Percentiles rank a stretch among this genome's conserved stretches.
phyloP scores from a whole-genome alignment of 2,329 filamentous ascomycete genomes.

The Stagonosporopsis tanaceti region DNA sequence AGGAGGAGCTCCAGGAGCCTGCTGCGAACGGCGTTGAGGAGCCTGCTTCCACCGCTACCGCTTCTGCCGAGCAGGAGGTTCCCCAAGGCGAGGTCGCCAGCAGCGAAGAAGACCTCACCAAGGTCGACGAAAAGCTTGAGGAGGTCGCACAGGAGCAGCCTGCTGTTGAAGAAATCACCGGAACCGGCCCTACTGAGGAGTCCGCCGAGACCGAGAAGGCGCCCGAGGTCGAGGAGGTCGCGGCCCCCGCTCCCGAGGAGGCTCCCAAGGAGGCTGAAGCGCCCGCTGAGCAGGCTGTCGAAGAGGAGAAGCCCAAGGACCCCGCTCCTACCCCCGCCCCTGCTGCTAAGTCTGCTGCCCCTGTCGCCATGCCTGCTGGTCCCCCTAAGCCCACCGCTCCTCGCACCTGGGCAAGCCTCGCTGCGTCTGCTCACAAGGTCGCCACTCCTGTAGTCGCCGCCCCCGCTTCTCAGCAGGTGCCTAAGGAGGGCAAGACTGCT shows the following conservation, averaged over 20 bases:
- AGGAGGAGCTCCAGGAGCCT: conserved; percentile 51
- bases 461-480: conserved; percentile 41
- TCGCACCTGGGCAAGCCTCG: conserved; percentile 78
- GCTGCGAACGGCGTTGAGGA: conserved; percentile 51
- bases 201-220: conserved; percentile 46
- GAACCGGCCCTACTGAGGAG: conserved; percentile 49
- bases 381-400: conserved; percentile 64
- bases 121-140: conserved; percentile 79
- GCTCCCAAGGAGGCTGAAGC: conserved; percentile 43
- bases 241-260: conserved; percentile 50
- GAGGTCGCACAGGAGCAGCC: conserved; percentile 57
- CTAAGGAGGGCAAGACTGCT: conserved; percentile 46
- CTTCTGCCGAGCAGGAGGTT: conserved; percentile 41
- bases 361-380: conserved; percentile 65
- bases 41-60: conserved; percentile 48
- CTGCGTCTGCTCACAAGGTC: conserved; percentile 59
- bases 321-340: conserved; percentile 65
- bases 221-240: conserved; percentile 51
- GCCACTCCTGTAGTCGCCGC: conserved; percentile 53
- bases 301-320: conserved; percentile 69
- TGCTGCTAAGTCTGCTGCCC: conserved; percentile 60
- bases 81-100: conserved; percentile 43
- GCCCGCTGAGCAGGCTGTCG: conserved; percentile 45
- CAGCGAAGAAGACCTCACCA: conserved; percentile 55
- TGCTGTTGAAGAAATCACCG: conserved; percentile 34